Conservation (phyloP, 345 rosid genomes). For the Camelina laxa region DNA sequence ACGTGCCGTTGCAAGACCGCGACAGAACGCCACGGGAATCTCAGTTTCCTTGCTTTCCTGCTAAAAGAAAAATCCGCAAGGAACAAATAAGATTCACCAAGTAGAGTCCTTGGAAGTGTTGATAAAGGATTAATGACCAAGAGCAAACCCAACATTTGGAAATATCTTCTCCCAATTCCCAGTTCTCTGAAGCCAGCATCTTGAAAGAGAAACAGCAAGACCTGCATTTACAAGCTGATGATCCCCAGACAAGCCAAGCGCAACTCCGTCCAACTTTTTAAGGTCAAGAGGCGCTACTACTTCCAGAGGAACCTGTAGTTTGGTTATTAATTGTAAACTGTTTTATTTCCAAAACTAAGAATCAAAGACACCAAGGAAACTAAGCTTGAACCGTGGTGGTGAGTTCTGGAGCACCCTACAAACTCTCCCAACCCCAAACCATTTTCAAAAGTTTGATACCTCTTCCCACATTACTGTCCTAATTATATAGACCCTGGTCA, state of each 20-base stretch:
- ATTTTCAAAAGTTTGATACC: background rate
- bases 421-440: conserved; percentile 5
- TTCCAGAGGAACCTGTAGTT: conserved; percentile 65
- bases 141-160: conserved; percentile 52
- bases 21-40: conserved; percentile 63
- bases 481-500: conserved; percentile 8
- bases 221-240: conserved; percentile 87
- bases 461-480: background rate
- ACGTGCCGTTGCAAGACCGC: conserved; percentile 84
- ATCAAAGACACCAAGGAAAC: conserved; percentile 12
- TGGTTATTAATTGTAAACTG: background rate
- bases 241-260: conserved; percentile 80
- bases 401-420: conserved; percentile 7
- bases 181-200: conserved; percentile 83
- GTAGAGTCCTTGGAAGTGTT: background rate
- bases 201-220: conserved; percentile 86
- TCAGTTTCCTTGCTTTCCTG: conserved; percentile 53
- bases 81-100: conserved; percentile 18
- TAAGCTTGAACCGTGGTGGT: background rate
- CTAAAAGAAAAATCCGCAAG: background rate
- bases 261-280: conserved; percentile 53
- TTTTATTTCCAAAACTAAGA: conserved; percentile 2
- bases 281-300: conserved; percentile 65
- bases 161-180: conserved; percentile 65
- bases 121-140: conserved; percentile 23